Evolutionary conservation across 441 rosid genomes (phyloP).

Genomic region (Omphalea diandra): DNA sequence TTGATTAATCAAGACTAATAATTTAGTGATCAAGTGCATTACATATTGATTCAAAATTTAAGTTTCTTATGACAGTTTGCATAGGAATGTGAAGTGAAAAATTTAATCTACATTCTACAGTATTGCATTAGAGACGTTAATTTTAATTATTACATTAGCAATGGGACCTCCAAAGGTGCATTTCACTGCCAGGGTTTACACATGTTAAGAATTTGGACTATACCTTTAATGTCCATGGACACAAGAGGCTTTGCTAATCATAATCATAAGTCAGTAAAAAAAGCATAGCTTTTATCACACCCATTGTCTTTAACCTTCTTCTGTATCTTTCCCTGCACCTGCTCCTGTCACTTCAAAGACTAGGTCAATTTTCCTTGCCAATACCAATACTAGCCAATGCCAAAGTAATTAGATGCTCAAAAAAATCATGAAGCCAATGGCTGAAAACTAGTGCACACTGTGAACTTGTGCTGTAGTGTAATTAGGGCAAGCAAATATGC

Average conservation of each 20-base stretch:
- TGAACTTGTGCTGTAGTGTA: too few relatives aligned
- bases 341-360: constrained; percentile 24
- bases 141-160: constrained; percentile 17
- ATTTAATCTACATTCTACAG: too few relatives aligned
- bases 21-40: too few relatives aligned
- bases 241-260: constrained; percentile 28
- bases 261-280: constrained; percentile 21
- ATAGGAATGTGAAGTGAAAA: too few relatives aligned
- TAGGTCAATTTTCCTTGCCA: neutral
- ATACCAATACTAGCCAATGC: too few relatives aligned
- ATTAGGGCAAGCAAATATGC: neutral
- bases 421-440: too few relatives aligned
- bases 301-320: constrained; percentile 27
- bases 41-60: too few relatives aligned
- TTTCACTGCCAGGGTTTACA: constrained; percentile 19
- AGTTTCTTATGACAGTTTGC: too few relatives aligned
- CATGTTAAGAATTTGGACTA: constrained; percentile 14
- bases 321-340: too few relatives aligned
- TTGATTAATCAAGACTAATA: too few relatives aligned
- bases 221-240: constrained; percentile 26
- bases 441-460: neutral
- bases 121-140: constrained; percentile 6
- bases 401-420: too few relatives aligned
- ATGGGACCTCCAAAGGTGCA: constrained; percentile 16
- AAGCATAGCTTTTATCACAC: constrained; percentile 22